These are phyloP conservation scores for Mesotaenium endlicherianum DNA, from an alignment of 139 green algal species.

Conservation along the genomic window DNA sequence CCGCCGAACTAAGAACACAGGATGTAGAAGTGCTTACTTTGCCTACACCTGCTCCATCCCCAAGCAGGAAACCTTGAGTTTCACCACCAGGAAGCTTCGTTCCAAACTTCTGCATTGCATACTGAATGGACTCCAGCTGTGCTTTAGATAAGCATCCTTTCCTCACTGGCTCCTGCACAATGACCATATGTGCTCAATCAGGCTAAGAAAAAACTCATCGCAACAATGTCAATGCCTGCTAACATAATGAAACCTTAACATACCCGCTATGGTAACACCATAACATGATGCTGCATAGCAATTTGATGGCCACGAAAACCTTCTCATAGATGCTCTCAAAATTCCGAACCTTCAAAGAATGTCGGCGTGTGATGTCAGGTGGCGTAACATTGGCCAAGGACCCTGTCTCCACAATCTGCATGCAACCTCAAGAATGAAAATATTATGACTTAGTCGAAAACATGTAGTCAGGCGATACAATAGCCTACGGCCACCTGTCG, in stretches of 20 bases:
- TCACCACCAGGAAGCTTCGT: not conserved
- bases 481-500: not conserved
- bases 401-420: not conserved
- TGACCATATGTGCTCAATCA: too few relatives aligned
- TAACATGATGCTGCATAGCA: not conserved
- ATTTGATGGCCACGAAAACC: not conserved
- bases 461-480: not conserved
- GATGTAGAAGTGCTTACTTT: conserved; percentile 50
- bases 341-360: not conserved
- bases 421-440: not conserved
- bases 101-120: not conserved
- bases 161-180: not conserved
- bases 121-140: not conserved
- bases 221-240: not conserved
- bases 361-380: not conserved
- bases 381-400: not conserved
- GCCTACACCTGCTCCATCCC: conserved; percentile 78
- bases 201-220: not conserved
- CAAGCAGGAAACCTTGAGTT: conserved; percentile 76
- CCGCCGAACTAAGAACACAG: too few relatives aligned
- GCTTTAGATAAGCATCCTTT: not conserved
- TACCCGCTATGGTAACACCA: not conserved
- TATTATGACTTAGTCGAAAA: not conserved
- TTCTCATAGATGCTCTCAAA: too few relatives aligned
- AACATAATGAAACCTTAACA: not conserved